Evolutionary conservation across 2,329 filamentous ascomycete species (phyloP).

Genomic region (Leptographium radiaticola): DNA sequence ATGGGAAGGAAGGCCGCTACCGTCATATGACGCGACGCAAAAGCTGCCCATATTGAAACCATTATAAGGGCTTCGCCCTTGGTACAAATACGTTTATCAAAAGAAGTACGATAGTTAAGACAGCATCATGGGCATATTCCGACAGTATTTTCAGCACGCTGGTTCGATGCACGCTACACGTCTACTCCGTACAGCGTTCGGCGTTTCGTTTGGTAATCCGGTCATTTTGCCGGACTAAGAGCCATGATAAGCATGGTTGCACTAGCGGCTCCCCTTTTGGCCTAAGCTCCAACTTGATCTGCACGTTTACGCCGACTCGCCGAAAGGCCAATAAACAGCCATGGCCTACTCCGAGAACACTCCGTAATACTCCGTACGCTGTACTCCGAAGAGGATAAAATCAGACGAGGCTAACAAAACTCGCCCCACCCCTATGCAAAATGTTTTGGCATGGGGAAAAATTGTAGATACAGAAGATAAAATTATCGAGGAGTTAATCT

Average conservation of each 20-base stretch:
- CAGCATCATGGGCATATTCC: no score
- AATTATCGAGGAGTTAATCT: neutral
- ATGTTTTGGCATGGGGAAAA: neutral
- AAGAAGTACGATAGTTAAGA: no score
- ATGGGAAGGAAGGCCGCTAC: neutral
- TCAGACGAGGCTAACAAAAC: neutral
- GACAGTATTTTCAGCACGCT: no score
- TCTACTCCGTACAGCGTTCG: no score
- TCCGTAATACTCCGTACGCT: neutral
- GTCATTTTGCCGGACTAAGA: no score
- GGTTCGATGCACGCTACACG: no score
- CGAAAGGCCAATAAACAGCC: neutral
- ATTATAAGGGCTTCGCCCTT: no score
- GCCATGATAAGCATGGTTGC: neutral
- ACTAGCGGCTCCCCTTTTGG: neutral
- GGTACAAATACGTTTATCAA: no score
- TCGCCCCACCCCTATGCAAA: neutral
- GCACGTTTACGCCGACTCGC: neutral
- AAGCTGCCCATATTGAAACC: neutral
- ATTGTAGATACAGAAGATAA: neutral
- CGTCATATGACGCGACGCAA: neutral
- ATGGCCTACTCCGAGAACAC: neutral
- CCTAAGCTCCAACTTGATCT: neutral
- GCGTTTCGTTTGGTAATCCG: no score
- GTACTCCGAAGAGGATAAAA: neutral